phyloP scores from a whole-genome alignment of 495 filamentous ascomycete species.

The Xylaria bambusicola region DNA sequence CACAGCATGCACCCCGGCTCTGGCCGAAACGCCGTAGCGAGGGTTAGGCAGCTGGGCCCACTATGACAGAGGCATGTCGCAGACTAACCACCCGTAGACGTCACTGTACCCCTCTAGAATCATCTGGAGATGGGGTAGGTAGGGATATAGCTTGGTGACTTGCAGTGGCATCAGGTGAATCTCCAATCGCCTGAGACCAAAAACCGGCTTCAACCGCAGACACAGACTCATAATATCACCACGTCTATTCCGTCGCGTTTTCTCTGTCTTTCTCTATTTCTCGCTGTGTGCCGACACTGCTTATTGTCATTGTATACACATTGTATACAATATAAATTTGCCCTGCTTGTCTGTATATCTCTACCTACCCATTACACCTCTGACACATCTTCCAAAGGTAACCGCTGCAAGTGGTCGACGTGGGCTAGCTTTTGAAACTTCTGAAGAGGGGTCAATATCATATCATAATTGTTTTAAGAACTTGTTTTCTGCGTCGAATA shows the following conservation, averaged over 20 bases:
- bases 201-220: background rate
- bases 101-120: background rate
- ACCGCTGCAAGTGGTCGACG: background rate
- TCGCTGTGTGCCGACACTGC: no score
- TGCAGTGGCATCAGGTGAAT: background rate
- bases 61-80: conserved; percentile 12
- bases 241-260: background rate
- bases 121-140: background rate
- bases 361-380: no score
- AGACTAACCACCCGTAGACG: background rate
- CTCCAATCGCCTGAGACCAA: background rate
- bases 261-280: background rate
- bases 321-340: no score
- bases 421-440: no score
- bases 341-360: no score
- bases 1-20: no score
- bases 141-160: no score
- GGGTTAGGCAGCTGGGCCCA: background rate
- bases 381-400: no score
- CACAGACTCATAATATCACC: background rate
- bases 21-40: no score
- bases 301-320: no score
- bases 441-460: background rate
- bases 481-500: no score
- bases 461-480: no score